A percentile compares a stretch with the other conserved stretches of the same genome.
Conservation (phyloP, 768 basidiomycete species). For the Fibroporia radiculosa region DNA sequence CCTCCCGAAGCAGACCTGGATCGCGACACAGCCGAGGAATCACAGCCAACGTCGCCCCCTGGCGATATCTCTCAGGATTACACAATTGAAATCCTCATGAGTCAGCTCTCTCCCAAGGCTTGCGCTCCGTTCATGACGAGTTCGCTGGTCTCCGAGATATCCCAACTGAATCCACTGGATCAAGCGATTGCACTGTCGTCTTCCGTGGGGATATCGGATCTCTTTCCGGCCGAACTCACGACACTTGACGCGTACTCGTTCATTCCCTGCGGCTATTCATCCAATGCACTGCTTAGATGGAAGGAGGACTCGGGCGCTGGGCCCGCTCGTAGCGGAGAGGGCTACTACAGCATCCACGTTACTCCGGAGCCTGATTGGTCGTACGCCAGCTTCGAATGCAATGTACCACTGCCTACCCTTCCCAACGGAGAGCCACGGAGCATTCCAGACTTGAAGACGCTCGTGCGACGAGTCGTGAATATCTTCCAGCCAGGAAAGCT, state of each 20-base stretch:
- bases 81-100: conserved; percentile 99
- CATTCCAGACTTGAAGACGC: conserved; percentile 71
- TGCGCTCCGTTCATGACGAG: conserved; percentile 66
- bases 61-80: conserved; percentile 52
- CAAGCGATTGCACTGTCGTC: conserved; percentile 59
- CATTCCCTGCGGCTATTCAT: conserved; percentile 91
- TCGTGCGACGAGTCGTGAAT: conserved; percentile 80
- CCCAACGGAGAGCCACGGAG: conserved; percentile 24
- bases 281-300: conserved; percentile 82
- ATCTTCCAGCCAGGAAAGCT: conserved; percentile 90
- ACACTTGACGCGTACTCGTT: conserved; percentile 91
- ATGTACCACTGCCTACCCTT: conserved; percentile 60
- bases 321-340: conserved; percentile 48
- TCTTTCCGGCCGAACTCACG: conserved; percentile 76
- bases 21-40: conserved; percentile 11
- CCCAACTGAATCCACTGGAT: conserved; percentile 31
- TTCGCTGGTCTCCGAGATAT: conserved; percentile 14
- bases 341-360: conserved; percentile 98
- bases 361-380: conserved; percentile 98
- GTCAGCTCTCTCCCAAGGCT: conserved; percentile 70
- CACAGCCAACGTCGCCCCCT: conserved; percentile 13
- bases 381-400: conserved; percentile 98
- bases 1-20: conserved; percentile 10
- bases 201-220: conserved; percentile 66
- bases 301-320: conserved; percentile 28